phyloP scores from a whole-genome alignment of 192 early-diverging fungal genomes.

The Backusella circina region DNA sequence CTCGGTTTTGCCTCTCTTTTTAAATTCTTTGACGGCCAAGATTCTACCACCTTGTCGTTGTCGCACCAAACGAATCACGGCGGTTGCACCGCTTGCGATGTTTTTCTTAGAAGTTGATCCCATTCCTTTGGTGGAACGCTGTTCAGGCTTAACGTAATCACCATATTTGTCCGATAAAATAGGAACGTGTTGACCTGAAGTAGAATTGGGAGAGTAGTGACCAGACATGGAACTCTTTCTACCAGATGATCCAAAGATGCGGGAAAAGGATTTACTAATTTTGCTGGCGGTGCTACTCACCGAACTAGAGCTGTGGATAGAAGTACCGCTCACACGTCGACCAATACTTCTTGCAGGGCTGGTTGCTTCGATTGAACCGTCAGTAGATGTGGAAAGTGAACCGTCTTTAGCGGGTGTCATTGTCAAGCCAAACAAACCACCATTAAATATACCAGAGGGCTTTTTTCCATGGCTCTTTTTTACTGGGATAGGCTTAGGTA shows the following conservation, averaged over 20 bases:
- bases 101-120: constrained; percentile 25
- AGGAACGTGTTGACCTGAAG: neutral
- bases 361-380: neutral
- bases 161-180: constrained; percentile 20
- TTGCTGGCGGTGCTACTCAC: constrained; percentile 6
- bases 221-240: neutral
- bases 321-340: neutral
- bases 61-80: constrained; percentile 81
- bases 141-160: constrained; percentile 19
- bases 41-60: constrained; percentile 70
- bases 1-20: constrained; percentile 75
- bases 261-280: constrained; percentile 5
- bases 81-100: constrained; percentile 90
- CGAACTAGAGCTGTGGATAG: constrained; percentile 3
- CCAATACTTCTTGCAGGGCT: neutral
- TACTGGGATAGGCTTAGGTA: constrained; percentile 6
- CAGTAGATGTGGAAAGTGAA: neutral
- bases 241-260: neutral
- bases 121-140: constrained; percentile 14
- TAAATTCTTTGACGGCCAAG: constrained; percentile 95
- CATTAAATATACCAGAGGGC: neutral
- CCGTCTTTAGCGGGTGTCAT: neutral
- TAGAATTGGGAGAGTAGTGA: neutral
- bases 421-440: neutral
- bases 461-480: neutral